Evolutionary conservation across 139 green algal species (phyloP), one percentile per base, ranked within the genome.

Genomic region (Chlorella sp.): DNA sequence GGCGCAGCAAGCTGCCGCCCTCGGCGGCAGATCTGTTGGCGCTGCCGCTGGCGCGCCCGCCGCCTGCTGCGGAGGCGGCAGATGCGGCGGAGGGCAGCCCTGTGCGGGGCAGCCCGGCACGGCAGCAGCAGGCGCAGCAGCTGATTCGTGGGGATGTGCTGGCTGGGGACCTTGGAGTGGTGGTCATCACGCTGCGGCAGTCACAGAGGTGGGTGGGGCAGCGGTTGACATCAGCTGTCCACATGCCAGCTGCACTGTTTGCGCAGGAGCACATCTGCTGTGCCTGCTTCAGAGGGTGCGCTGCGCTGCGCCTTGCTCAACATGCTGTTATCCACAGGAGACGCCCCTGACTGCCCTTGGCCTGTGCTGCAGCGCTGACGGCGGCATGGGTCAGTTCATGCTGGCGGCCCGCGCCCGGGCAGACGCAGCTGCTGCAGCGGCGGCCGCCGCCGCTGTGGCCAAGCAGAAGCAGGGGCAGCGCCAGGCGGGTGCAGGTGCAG

Each of bases 161-260:
- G 21, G 64, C 80, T 70, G 86, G 86, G 21, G 81, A 89, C 60
- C 47, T 89, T 34, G 78, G 62, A 20, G 74, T 76, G 21, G 74
- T 87, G 39, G 81, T 85, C 25, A 44, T 89, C 3, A 81, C 86
- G 4, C 69, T 89, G 74, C 86, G 86, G 68, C 81, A 75, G 11
- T 68, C 57, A 23, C 67, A 67, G 21, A 81, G 74, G 74, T 81
- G 55, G 12, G 74, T 16, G 6, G 28, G n/a, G 30, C 32, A n/a
- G n/a, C 17, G 36, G 1, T 34, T 73, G 28, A 9, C 67, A 73
- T n/a, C n/a, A n/a, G n/a, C n/a, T n/a, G n/a, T n/a, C n/a, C n/a
- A n/a, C n/a, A n/a, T n/a, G n/a, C n/a, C n/a, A n/a, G n/a, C n/a
- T n/a, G n/a, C n/a, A n/a, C n/a, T n/a, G n/a, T n/a, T n/a, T n/a